Percentiles rank a stretch among this genome's conserved stretches.
Evolutionary conservation across 768 basidiomycete genomes (phyloP).

Genomic region (Pleurotus salmoneostramineus): DNA sequence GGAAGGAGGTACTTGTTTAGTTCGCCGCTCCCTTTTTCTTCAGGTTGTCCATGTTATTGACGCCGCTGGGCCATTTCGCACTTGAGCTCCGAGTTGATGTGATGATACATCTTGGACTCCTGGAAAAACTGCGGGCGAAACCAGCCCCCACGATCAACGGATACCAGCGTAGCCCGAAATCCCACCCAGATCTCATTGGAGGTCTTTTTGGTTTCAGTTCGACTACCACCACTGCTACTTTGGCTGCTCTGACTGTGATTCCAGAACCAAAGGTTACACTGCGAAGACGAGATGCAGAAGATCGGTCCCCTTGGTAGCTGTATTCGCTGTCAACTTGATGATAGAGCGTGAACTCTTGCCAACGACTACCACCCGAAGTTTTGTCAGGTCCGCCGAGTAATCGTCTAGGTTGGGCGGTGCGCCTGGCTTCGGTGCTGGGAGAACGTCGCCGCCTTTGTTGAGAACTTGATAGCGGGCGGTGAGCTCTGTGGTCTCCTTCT

Average conservation of each 20-base stretch:
- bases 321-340: slow-evolving; percentile 1
- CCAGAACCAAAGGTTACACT: not conserved
- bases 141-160: slow-evolving; percentile 18
- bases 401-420: not conserved
- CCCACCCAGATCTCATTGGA: slow-evolving; percentile 6
- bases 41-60: slow-evolving; percentile 1
- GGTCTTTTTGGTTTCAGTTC: not conserved
- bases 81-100: slow-evolving; percentile 7
- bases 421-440: slow-evolving; percentile 4
- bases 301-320: not conserved
- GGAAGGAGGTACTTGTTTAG: slow-evolving; percentile 5
- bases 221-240: not conserved
- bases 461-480: slow-evolving; percentile 8
- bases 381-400: slow-evolving; percentile 8
- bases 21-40: not conserved
- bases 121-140: slow-evolving; percentile 19
- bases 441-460: slow-evolving; percentile 7
- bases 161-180: slow-evolving; percentile 15
- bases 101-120: slow-evolving; percentile 14
- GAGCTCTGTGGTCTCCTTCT: slow-evolving; percentile 14
- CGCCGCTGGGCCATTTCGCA: slow-evolving; percentile 9
- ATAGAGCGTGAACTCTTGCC: slow-evolving; percentile 16
- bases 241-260: not conserved
- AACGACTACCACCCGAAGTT: slow-evolving; percentile 19
- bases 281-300: not conserved